A percentile compares a stretch with the other conserved stretches of the same genome.
Evolutionary conservation across 352 stramenopile species (phyloP).

Genomic region (Pythium vanterpoolii): DNA sequence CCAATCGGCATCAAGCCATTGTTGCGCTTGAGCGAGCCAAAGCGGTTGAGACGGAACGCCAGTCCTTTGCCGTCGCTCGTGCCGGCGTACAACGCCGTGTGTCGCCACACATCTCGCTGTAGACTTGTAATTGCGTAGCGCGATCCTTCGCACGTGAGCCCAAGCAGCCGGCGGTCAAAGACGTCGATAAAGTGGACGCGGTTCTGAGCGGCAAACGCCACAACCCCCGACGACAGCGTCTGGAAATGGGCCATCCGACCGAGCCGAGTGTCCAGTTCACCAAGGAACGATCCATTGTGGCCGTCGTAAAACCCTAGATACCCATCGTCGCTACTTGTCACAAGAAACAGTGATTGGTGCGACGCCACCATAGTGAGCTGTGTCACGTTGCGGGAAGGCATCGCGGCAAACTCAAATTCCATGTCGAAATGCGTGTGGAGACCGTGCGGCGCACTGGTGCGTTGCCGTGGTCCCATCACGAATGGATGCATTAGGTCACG

Average conservation of each 20-base stretch:
- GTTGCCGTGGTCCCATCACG: not conserved
- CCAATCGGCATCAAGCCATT: constrained; percentile 14
- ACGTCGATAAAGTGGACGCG: constrained; percentile 31
- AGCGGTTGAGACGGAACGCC: constrained; percentile 29
- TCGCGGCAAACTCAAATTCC: constrained; percentile 9
- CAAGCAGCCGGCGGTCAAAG: constrained; percentile 16
- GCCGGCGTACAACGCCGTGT: constrained; percentile 27
- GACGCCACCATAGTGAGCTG: constrained; percentile 1
- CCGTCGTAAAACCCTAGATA: constrained; percentile 13
- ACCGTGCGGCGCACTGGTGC: constrained; percentile 1
- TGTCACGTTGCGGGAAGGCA: not conserved
- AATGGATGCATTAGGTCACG: not conserved
- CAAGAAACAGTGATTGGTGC: constrained; percentile 11
- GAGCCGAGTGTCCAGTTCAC: not conserved
- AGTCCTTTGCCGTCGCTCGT: constrained; percentile 28
- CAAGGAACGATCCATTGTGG: constrained; percentile 13
- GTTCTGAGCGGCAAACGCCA: constrained; percentile 24
- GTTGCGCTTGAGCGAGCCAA: constrained; percentile 19
- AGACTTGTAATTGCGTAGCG: constrained; percentile 31
- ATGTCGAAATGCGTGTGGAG: constrained; percentile 21
- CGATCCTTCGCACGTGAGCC: constrained; percentile 26
- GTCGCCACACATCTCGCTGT: constrained; percentile 29
- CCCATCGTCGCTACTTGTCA: constrained; percentile 8
- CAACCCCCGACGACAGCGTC: constrained; percentile 22
- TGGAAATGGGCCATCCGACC: constrained; percentile 22